Base-by-base conservation (phyloP, 208 protist genomes). In the Leishmania braziliensis region DNA sequence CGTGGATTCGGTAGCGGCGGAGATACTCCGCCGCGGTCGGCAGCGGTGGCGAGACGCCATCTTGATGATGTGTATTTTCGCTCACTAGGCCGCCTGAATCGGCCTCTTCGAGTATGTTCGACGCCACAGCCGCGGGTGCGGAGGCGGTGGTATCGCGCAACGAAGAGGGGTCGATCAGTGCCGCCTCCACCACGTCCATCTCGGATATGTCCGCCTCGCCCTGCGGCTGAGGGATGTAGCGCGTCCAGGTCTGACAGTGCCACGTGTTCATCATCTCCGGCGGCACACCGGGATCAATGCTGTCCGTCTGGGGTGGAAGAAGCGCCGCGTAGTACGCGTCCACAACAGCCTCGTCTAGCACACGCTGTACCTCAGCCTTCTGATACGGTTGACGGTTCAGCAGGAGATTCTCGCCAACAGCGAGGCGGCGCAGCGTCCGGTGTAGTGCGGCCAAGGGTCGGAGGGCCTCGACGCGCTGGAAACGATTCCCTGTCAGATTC, bases 331-430 rank as follows among this genome's bases (percentile, higher is more conserved):
- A 93, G 78, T 93, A 95, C 51, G 89, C 80, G 62, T 92, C 88
- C 75, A 94, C 80, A n/a, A 96, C 85, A 18, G 86, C 78, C 68
- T 92, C 77, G 46, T 91, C 87, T 71, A 96, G 91, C 8, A 53
- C 58, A 33, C 62, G 79, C 43, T 87, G 84, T 43, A 89, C 84
- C 56, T 84, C 79, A 33, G 68, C 74, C 8, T 72, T 73, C n/a
- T 81, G 84, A 18, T 78, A 78, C 5, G 84, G 68, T 23, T 88
- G 87, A 1, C 58, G 72, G 39, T 75, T 53, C 33, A 82, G 8
- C 26, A 97, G 83, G 0, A 90, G 92, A 63, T 94, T 97, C 54
- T 88, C 84, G 4, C 85, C 88, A 23, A 97, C 90, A 29, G 91
- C 90, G 43, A 97, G 80, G 20, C 90, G 85, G 39, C 89, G 84